These are phyloP conservation scores for Takakia lepidozioides DNA, from an alignment of 225 moss, liverwort and hornwort genomes.

Conservation along the genomic window DNA sequence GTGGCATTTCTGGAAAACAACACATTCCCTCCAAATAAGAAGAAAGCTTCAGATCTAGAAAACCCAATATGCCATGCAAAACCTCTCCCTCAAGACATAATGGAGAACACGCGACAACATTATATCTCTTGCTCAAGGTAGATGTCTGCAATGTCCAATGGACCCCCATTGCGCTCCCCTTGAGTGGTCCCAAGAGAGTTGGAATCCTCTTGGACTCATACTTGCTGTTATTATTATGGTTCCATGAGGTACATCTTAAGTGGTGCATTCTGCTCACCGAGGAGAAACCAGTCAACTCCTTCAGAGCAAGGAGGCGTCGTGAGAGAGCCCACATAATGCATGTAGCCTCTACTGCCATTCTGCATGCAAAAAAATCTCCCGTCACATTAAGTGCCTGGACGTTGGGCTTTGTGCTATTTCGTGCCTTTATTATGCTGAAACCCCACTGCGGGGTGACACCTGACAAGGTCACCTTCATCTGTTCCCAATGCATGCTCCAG, in stretches of 20 bases:
- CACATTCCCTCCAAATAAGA: neutral
- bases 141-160: neutral
- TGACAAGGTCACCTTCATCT: too few species aligned
- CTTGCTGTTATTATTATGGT: neutral
- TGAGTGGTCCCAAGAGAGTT: neutral
- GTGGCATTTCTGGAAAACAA: slow-evolving; percentile 42
- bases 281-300: slow-evolving; percentile 73
- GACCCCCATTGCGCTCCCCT: neutral
- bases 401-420: too few species aligned
- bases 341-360: slow-evolving; percentile 47
- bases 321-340: slow-evolving; percentile 79
- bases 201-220: too few species aligned
- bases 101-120: neutral
- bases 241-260: too few species aligned
- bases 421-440: too few species aligned
- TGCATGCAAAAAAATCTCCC: slow-evolving; percentile 16
- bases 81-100: neutral
- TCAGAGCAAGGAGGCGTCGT: slow-evolving; percentile 81
- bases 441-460: too few species aligned
- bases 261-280: slow-evolving; percentile 37
- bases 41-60: too few species aligned
- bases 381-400: too few species aligned
- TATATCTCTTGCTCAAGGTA: too few species aligned
- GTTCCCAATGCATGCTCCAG: too few species aligned
- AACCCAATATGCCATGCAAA: neutral